Evolutionary conservation across 306 rosid species (phyloP).

Genomic region (Benincasa hispida): DNA sequence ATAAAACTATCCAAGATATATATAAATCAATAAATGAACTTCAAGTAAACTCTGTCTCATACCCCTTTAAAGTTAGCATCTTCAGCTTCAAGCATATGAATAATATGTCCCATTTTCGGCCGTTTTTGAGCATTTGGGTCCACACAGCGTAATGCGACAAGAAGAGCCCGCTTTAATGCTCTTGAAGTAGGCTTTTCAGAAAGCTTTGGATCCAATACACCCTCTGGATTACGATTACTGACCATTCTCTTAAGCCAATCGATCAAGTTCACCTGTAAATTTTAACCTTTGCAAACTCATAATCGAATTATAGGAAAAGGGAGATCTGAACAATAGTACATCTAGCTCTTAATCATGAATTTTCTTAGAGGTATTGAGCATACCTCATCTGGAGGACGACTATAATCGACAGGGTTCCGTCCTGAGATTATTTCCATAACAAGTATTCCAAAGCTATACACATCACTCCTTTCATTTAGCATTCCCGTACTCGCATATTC

Average conservation of each 20-base stretch:
- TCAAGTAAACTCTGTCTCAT: slow-evolving; percentile 17
- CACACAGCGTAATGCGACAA: slow-evolving; percentile 77
- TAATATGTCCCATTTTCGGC: slow-evolving; percentile 82
- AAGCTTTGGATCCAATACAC: slow-evolving; percentile 71
- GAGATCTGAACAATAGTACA: neutral
- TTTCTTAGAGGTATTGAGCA: slow-evolving; percentile 6
- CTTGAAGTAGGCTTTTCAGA: slow-evolving; percentile 64
- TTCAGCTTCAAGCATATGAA: slow-evolving; percentile 94
- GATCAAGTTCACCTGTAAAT: slow-evolving; percentile 62
- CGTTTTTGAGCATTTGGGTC: slow-evolving; percentile 75
- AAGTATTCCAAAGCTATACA: slow-evolving; percentile 81
- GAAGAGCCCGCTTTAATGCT: slow-evolving; percentile 71
- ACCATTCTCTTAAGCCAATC: slow-evolving; percentile 96
- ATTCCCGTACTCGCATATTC: slow-evolving; percentile 91
- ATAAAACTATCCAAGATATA: neutral
- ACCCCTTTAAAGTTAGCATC: slow-evolving; percentile 65
- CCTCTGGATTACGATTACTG: slow-evolving; percentile 58
- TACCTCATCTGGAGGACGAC: slow-evolving; percentile 75
- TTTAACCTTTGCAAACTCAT: slow-evolving; percentile 3
- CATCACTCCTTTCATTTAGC: slow-evolving; percentile 83
- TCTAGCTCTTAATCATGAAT: neutral
- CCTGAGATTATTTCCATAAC: slow-evolving; percentile 83
- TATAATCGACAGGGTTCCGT: slow-evolving; percentile 81
- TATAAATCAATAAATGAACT: slow-evolving; percentile 6
- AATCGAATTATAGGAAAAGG: slow-evolving; percentile 3